Percentiles rank a stretch among this genome's conserved stretches.
These are phyloP conservation scores for Malbranchea zuffiana DNA, from an alignment of 2,329 filamentous ascomycete genomes.

Conservation along the genomic window DNA sequence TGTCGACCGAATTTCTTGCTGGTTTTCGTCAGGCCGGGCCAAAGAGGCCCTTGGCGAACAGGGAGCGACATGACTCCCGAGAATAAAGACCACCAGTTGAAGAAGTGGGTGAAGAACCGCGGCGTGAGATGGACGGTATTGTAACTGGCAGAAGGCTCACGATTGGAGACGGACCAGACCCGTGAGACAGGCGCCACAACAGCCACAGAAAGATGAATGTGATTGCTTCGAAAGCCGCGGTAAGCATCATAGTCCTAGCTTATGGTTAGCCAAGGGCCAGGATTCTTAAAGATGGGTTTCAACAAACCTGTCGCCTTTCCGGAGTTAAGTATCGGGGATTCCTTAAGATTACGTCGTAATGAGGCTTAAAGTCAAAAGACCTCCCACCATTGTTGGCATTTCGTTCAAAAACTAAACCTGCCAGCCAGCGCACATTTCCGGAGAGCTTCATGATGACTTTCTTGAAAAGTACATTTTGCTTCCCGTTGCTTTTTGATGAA, in stretches of 20 bases:
- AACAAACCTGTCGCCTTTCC: constrained; percentile 39
- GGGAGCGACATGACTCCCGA: constrained; percentile 89
- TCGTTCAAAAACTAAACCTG: constrained; percentile 83
- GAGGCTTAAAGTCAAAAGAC: constrained; percentile 79
- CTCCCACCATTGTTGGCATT: constrained; percentile 61
- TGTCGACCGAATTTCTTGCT: constrained; percentile 98
- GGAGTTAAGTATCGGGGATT: constrained; percentile 62
- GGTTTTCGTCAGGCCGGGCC: constrained; percentile 86
- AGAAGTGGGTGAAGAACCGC: constrained; percentile 97
- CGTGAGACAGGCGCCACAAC: constrained; percentile 77
- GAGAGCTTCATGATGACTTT: constrained; percentile 99
- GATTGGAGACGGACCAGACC: constrained; percentile 69
- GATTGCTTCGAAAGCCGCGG: constrained; percentile 86
- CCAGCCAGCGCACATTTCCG: constrained; percentile 86
- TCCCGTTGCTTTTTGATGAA: constrained; percentile 43
- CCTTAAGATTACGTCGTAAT: constrained; percentile 82
- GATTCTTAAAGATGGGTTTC: background rate
- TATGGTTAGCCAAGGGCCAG: constrained; percentile 17
- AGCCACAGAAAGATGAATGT: constrained; percentile 91
- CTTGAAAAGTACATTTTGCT: constrained; percentile 67
- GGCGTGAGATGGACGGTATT: constrained; percentile 92
- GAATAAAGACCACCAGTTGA: constrained; percentile 94
- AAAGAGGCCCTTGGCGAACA: constrained; percentile 81
- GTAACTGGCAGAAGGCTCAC: constrained; percentile 75
- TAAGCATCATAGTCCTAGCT: constrained; percentile 74